A percentile compares a stretch with the other conserved stretches of the same genome.
phyloP scores from a whole-genome alignment of 2,329 filamentous ascomycete genomes.

The Penicillium decumbens region DNA sequence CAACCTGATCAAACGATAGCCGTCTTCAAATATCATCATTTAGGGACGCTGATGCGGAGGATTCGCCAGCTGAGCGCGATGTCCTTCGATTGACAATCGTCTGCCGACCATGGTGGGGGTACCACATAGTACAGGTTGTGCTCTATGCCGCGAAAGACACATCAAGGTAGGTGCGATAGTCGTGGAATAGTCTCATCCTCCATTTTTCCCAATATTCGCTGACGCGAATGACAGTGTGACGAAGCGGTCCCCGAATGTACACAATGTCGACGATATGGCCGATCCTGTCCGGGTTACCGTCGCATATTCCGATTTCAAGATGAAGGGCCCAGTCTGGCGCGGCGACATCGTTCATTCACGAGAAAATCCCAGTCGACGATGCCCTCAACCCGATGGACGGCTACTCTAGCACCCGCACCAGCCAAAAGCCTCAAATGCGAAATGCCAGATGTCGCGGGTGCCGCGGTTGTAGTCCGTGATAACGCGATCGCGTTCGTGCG shows the following conservation, averaged over 20 bases:
- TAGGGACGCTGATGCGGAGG: conserved; percentile 1
- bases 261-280: conserved; percentile 37
- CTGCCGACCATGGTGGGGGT: conserved; percentile 37
- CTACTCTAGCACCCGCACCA: neutral
- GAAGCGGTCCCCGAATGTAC: conserved; percentile 40
- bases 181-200: neutral
- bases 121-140: conserved; percentile 41
- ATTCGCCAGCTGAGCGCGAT: neutral
- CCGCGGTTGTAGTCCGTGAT: conserved; percentile 18
- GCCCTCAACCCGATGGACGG: conserved; percentile 1
- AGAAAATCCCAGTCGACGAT: conserved; percentile 5
- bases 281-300: conserved; percentile 35
- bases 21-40: no score
- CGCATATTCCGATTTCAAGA: conserved; percentile 38
- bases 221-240: conserved; percentile 38
- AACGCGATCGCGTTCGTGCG: conserved; percentile 27
- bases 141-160: conserved; percentile 38
- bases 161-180: conserved; percentile 31
- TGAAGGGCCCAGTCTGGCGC: conserved; percentile 34
- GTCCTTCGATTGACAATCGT: neutral
- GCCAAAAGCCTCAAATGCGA: neutral
- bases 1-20: no score
- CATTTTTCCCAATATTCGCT: no score
- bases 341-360: conserved; percentile 22
- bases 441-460: neutral